Base-by-base conservation (phyloP, 305 asterid genomes). In the Plantago rigida region DNA sequence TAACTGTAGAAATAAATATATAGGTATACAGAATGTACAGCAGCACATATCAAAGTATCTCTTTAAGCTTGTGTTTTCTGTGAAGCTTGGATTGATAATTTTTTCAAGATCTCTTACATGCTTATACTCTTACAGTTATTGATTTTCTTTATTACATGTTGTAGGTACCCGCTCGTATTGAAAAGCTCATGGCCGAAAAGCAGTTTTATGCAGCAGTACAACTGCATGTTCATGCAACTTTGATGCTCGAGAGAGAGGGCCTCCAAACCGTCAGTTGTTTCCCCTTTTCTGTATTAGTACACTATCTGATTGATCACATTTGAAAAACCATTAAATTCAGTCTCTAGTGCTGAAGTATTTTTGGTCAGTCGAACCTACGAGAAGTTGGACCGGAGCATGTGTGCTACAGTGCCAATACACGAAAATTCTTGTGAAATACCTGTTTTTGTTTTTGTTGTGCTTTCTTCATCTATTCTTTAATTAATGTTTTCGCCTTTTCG, bases 231-330 rank as follows among this genome's bases (percentile, higher is more conserved):
- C 99, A 85, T 68, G 89, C 99, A 61, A 67, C 82, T 69, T 71
- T 89, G 74, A 93, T 93, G 99, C 96, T 89, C 64, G 97, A 87
- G 79, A 80, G 97, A 72, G 97, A 93, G 74, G 99, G 99, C 70
- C 94, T 93, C 75, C 99, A 89, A 72, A 84, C 90, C 80, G 99
- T 90, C 73, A 60, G 97, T 81, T 70, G 47, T 58, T 61, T 64
- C 42, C 73, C 56, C 56, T 41, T 41, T 51, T 59, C 39, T 51
- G 44, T 24, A 47, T 44, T 34, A 13, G 44, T 54, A 17, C 19
- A 14, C 58, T 53, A 51, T 22, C 41, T 52, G 60, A 57, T 56
- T 57, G 10, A 47, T 57, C 46, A 17, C 26, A 63, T 26, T 55
- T 17, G 54, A 36, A 10, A 17, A 56, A 56, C 57, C 69, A 48